Evolutionary conservation across 2,329 filamentous ascomycete species (phyloP), one percentile per base, ranked within the genome.

Genomic region (Dactylonectria macrodidyma): DNA sequence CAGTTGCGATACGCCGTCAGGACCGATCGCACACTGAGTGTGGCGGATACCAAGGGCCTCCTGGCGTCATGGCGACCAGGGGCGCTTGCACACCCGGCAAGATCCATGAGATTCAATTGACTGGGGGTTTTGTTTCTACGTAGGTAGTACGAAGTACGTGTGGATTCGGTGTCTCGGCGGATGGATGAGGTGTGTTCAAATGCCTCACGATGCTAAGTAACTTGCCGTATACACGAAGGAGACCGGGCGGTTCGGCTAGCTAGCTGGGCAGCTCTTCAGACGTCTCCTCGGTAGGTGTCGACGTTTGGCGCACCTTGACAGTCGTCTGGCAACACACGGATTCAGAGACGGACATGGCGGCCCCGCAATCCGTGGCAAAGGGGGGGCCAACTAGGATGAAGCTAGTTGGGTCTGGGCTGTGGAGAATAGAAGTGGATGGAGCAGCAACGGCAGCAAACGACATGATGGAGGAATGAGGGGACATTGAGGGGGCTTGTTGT

Each of bases 361-460:
- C 71, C 73, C 73, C 73, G 69, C 73, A 67, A 60, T 71, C 65
- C 54, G 57, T 67, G 66, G 50, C 36, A 36, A 64, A 69, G 51
- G 61, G 51, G 51, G 54, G 57, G 58, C 51, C 54, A 24, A 30
- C 62, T 41, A 51, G 62, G 62, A 65, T 60, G 58, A 59, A 62
- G 54, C 65, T 64, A 67, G 59, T 55, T 63, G 41, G 54, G 65
- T 59, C 69, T 67, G 60, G 52, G 60, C 62, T 66, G 11, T 62
- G 55, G 59, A 54, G 63, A 33, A 50, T 36, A 34, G 41, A 50
- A 51, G 34, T 59, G 24, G 58, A 44, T 36, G 59, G 26, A 54
- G 57, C n/a, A 34, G n/a, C 36, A 61, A 60, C 55, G 24, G 44
- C 30, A n/a, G 36, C 30, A 38, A 54, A 63, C 62, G 34, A 51